Evolutionary conservation across 306 rosid genomes (phyloP), one percentile per base, ranked within the genome.

Genomic region (Luffa aegyptiaca): DNA sequence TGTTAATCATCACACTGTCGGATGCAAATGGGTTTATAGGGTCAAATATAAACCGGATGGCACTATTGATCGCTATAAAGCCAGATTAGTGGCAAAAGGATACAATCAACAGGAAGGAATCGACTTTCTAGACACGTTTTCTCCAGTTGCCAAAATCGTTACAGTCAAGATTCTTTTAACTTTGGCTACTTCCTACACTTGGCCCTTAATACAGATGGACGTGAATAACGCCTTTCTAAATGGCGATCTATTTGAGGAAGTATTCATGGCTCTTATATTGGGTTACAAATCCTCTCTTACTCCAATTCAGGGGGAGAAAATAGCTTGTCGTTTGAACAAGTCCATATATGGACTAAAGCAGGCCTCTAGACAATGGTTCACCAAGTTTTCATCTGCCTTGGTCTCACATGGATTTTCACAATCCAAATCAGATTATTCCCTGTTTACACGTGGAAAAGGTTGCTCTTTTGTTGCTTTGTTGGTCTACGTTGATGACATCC

Each of bases 271-370:
- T 13, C 13, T 51, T 2, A 6, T 18, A 0, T 12, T 13, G 55
- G 6, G 55, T 0, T 51, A 51, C 5, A 1, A 16, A 11, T 0
- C 14, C 4, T 5, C 17, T 11, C 0, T 0, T 9, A 0, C 0
- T 49, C 13, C 53, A 1, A 49, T 0, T 49, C 41, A 37, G 41
- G 53, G 13, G 3, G 4, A 10, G 16, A 48, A 11, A 16, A 2
- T 48, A 3, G 52, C 12, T 11, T 48, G 16, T 48, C 16, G 4
- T 3, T 3, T 51, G 0, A 12, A 13, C 3, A 51, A 13, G 6
- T 13, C 17, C 5, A 51, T 51, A 0, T 51, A 51, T 13, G 55
- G 55, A 2, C 55, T 51, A 2, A 48, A 51, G 12, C 18, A 51
- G 12, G 55, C 18, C 0, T 51, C 6, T 3, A 12, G 55, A 3